These are phyloP conservation scores for Mycena filopes DNA, from an alignment of 768 basidiomycete genomes.

Conservation along the genomic window DNA sequence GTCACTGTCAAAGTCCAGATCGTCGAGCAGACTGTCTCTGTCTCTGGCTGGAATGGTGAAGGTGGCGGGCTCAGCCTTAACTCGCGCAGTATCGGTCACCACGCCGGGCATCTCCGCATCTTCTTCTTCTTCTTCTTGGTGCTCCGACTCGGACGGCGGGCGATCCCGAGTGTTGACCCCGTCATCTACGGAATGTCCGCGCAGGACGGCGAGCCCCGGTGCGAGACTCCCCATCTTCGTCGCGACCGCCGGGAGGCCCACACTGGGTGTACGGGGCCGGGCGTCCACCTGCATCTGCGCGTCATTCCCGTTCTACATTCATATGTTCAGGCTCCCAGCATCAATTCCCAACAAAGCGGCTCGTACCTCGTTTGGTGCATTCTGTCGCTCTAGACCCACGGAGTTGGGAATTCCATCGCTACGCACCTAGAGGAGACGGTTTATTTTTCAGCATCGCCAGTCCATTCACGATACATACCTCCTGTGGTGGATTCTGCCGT, in stretches of 20 bases:
- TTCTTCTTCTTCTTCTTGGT: background rate
- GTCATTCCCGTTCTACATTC: too few species aligned
- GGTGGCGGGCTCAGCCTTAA: background rate
- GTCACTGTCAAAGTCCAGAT: conserved; percentile 6
- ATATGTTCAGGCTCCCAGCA: too few species aligned
- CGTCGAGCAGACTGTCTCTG: background rate
- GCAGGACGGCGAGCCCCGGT: background rate
- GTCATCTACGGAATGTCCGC: background rate
- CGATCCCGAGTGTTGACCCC: background rate
- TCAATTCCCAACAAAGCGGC: too few species aligned
- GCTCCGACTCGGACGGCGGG: background rate
- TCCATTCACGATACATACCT: too few species aligned
- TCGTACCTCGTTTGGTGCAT: too few species aligned
- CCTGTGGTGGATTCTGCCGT: too few species aligned
- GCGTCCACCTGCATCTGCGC: background rate
- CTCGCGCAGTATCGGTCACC: too few species aligned
- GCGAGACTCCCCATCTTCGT: conserved; percentile 6
- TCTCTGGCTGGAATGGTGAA: too few species aligned
- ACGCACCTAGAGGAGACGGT: too few species aligned
- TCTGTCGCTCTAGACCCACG: too few species aligned
- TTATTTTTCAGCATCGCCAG: too few species aligned
- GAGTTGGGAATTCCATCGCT: too few species aligned
- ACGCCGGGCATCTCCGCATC: background rate
- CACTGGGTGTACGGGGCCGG: background rate
- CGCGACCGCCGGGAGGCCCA: background rate